Evolutionary conservation across 441 rosid species (phyloP), one percentile per base, ranked within the genome.

Genomic region (Gossypium laxum): DNA sequence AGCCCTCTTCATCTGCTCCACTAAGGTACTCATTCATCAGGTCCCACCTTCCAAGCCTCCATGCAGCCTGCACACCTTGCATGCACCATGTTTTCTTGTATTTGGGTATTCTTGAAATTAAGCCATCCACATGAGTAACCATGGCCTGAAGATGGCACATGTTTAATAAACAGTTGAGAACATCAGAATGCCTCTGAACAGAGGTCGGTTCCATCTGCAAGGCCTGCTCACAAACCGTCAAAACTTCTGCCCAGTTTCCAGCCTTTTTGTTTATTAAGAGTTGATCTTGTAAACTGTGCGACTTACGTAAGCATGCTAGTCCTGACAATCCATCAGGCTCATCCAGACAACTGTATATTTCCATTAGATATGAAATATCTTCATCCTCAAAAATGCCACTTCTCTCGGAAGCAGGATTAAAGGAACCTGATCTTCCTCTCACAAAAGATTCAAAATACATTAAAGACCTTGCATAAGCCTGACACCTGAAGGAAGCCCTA

Each of bases 1-100:
- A 82, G 83, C 92, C 99, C 71, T 91, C 97, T 77, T 80, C 88
- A 80, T 87, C 91, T 73, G 98, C 95, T 76, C 91, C 96, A 76
- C 80, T 78, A 73, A 95, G 91, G 87, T 92, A 95, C 82, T 95
- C 97, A 78, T 89, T 87, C 99, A 95, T 92, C 89, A 95, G 84
- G 80, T 90, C 96, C 99, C 99, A 95, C 77, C 87, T 86, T 70
- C 97, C 93, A 73, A 95, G 98, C 79, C 99, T 91, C 99, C 99
- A 95, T 65, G 99, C 99, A 69, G 98, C 97, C 87, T 95, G 99
- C 79, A 92, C 92, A 73, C 99, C 99, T 84, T 92, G 97, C 91
- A 94, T 95, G 81, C 96, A 90, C 99, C 98, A 92, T 68, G 97
- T 95, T 87, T 95, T 92, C 85, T 86, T 92, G 86, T 90, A 88